A percentile compares a stretch with the other conserved stretches of the same genome.
These are phyloP conservation scores for Cucurbita ficifolia DNA, from an alignment of 306 rosid genomes.

Conservation along the genomic window DNA sequence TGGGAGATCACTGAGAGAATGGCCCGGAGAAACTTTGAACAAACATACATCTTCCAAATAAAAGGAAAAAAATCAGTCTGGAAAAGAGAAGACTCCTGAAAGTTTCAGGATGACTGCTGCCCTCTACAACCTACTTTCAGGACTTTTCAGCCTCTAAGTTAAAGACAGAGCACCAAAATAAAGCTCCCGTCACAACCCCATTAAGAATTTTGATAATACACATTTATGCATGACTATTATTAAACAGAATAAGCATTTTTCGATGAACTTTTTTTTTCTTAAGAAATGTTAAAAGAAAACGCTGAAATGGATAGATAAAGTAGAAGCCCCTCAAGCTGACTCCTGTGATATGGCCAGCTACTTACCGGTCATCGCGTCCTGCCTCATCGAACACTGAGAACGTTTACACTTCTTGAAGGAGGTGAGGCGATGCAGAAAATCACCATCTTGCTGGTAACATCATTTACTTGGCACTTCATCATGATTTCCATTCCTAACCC, in stretches of 20 bases:
- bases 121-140: conserved; percentile 25
- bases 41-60: background rate
- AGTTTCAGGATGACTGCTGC: conserved; percentile 20
- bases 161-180: conserved; percentile 33
- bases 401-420: background rate
- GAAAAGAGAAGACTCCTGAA: conserved; percentile 6
- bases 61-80: background rate
- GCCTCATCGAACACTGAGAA: background rate
- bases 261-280: background rate
- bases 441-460: background rate
- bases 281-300: conserved; percentile 7
- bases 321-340: background rate
- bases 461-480: background rate
- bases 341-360: background rate
- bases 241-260: conserved; percentile 13
- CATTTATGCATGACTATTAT: conserved; percentile 22
- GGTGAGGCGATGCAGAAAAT: background rate
- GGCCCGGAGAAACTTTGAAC: conserved; percentile 6
- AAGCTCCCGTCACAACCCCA: conserved; percentile 28
- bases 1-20: background rate
- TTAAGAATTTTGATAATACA: conserved; percentile 20
- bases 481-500: conserved; percentile 11
- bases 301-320: conserved; percentile 3
- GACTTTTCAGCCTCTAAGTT: conserved; percentile 22
- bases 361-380: background rate